Conservation (phyloP, 768 basidiomycete genomes). For the Pleurotus pulmonarius region DNA sequence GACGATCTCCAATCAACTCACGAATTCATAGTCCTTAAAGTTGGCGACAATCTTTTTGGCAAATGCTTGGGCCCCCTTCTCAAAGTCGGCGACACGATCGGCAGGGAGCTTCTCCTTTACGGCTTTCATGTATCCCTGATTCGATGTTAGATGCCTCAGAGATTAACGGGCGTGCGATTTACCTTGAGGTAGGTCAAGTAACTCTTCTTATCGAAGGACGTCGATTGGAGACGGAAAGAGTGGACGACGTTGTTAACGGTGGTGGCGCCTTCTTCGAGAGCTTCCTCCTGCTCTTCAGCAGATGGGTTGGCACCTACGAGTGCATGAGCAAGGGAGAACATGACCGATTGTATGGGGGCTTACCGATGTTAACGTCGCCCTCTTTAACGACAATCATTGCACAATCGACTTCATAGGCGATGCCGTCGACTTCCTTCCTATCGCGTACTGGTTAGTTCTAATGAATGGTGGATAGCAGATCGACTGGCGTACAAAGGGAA, state of each 20-base stretch:
- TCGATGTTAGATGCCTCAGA: neutral
- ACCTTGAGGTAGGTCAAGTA: constrained; percentile 84
- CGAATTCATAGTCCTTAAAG: constrained; percentile 95
- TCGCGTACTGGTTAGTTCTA: constrained; percentile 9
- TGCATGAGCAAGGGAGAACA: neutral
- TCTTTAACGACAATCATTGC: constrained; percentile 60
- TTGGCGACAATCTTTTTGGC: constrained; percentile 88
- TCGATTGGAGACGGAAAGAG: constrained; percentile 86
- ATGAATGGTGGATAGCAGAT: neutral
- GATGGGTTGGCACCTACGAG: constrained; percentile 86
- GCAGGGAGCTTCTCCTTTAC: constrained; percentile 67
- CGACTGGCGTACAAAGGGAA: constrained; percentile 66
- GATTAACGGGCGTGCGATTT: constrained; percentile 9
- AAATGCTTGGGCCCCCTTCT: constrained; percentile 70
- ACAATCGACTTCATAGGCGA: constrained; percentile 89
- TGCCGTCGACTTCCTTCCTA: constrained; percentile 75
- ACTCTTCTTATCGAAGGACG: constrained; percentile 87
- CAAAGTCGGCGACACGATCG: constrained; percentile 69
- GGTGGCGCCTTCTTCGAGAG: constrained; percentile 70
- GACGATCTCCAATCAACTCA: constrained; percentile 28
- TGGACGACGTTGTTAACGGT: constrained; percentile 87
- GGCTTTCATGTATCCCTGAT: constrained; percentile 89
- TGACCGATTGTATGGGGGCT: constrained; percentile 18
- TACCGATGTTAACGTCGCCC: constrained; percentile 90
- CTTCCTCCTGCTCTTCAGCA: constrained; percentile 80